A percentile compares a stretch with the other conserved stretches of the same genome.
Conservation (phyloP, 2,329 filamentous ascomycete genomes). For the Bipolaris sorokiniana region DNA sequence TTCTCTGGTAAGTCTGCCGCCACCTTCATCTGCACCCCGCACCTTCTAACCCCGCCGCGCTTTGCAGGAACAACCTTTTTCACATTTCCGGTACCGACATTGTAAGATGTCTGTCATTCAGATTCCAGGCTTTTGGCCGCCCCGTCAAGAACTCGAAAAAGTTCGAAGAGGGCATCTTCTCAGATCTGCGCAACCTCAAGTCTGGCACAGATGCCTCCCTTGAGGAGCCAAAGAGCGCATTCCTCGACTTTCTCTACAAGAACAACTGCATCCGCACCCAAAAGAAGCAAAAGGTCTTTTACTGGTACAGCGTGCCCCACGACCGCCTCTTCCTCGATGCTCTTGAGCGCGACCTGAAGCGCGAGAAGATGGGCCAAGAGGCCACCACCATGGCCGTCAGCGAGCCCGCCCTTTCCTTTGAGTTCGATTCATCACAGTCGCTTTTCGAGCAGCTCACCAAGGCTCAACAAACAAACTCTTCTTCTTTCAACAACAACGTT, state of each 20-base stretch:
- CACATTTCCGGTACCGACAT: conserved; percentile 99
- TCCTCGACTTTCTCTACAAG: conserved; percentile 99
- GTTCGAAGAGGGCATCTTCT: conserved; percentile 99
- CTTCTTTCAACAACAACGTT: conserved; percentile 81
- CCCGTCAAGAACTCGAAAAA: conserved; percentile 99
- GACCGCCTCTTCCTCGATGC: conserved; percentile 97
- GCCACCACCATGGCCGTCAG: conserved; percentile 95
- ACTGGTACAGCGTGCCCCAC: conserved; percentile 99
- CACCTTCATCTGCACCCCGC: neutral
- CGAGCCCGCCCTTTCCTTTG: conserved; percentile 96
- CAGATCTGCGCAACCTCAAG: conserved; percentile 96
- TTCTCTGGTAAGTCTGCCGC: conserved; percentile 71
- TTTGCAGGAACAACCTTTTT: conserved; percentile 88
- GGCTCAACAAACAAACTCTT: conserved; percentile 97
- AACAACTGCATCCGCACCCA: conserved; percentile 99
- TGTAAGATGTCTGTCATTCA: conserved; percentile 94
- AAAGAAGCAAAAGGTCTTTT: conserved; percentile 99
- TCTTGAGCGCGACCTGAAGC: conserved; percentile 94
- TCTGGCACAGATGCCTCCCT: conserved; percentile 97
- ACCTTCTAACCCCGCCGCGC: conserved; percentile 32
- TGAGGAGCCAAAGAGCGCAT: conserved; percentile 97
- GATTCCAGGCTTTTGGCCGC: conserved; percentile 97
- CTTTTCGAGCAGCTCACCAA: conserved; percentile 99
- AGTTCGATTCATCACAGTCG: conserved; percentile 98
- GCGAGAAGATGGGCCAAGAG: conserved; percentile 99